These are phyloP conservation scores for Entomortierella chlamydospora DNA, from an alignment of 192 early-diverging fungal genomes.

Conservation along the genomic window DNA sequence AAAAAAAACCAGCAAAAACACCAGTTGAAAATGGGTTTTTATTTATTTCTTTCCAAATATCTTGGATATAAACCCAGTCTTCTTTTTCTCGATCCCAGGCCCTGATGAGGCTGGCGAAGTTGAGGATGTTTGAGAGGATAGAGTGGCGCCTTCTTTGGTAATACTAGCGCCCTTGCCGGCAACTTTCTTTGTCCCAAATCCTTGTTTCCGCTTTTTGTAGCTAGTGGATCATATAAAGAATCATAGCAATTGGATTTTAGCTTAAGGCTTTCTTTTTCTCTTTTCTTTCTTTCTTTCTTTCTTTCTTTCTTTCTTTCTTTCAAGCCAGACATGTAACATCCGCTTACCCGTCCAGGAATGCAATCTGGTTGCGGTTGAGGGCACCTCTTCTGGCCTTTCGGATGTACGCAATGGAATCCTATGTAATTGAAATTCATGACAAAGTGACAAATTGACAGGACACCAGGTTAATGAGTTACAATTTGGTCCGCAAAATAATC, in stretches of 20 bases:
- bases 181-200: constrained; percentile 40
- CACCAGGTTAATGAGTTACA: neutral
- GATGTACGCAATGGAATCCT: constrained; percentile 63
- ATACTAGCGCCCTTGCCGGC: neutral
- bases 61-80: constrained; percentile 51
- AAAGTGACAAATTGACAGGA: neutral
- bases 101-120: constrained; percentile 25
- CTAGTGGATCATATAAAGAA: too few relatives aligned
- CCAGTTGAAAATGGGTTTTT: neutral
- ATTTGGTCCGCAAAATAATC: constrained; percentile 10
- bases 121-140: neutral
- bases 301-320: too few relatives aligned
- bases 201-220: constrained; percentile 55
- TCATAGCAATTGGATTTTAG: too few relatives aligned
- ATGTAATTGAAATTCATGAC: neutral
- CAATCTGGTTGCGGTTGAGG: constrained; percentile 58
- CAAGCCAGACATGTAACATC: neutral
- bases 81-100: constrained; percentile 49
- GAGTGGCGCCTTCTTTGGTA: neutral
- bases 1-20: neutral
- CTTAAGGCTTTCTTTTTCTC: too few relatives aligned
- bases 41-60: constrained; percentile 50
- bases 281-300: too few relatives aligned
- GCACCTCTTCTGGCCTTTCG: constrained; percentile 59
- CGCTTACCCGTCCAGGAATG: constrained; percentile 56